Conservation (phyloP, 257 asterid species). For the Primulina tabacum region DNA sequence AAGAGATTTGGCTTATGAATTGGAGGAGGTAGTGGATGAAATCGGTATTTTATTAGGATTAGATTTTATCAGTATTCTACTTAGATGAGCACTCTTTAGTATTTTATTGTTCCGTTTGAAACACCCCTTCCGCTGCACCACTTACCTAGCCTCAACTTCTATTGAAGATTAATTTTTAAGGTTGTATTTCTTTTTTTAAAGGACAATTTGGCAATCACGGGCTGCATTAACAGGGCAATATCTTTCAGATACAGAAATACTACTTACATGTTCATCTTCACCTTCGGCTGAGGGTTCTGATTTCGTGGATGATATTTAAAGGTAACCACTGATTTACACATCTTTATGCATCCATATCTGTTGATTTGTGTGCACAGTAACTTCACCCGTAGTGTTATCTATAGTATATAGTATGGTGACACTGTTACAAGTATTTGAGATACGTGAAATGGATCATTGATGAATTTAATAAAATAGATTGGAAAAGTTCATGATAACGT, state of each 20-base stretch:
- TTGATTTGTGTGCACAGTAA: neutral
- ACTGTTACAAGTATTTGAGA: neutral
- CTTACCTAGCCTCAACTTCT: neutral
- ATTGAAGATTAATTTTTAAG: neutral
- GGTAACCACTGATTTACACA: slow-evolving; percentile 35
- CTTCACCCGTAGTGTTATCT: neutral
- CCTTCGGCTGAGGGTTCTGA: slow-evolving; percentile 83
- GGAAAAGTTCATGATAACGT: too few relatives aligned
- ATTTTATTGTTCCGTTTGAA: too few relatives aligned
- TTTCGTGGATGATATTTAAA: slow-evolving; percentile 64
- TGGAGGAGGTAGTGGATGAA: slow-evolving; percentile 24
- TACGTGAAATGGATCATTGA: too few relatives aligned
- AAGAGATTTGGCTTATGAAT: neutral
- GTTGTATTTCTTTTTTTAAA: slow-evolving; percentile 24
- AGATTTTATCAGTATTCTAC: too few relatives aligned
- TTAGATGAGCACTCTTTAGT: too few relatives aligned
- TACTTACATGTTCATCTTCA: slow-evolving; percentile 76
- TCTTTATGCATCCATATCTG: neutral
- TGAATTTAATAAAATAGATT: too few relatives aligned
- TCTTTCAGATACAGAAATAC: slow-evolving; percentile 70
- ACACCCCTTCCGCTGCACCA: too few relatives aligned
- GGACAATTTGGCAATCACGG: slow-evolving; percentile 49
- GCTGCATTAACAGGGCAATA: slow-evolving; percentile 50
- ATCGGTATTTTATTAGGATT: neutral
- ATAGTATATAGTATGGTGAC: too few relatives aligned